Evolutionary conservation across 2,329 filamentous ascomycete species (phyloP).

Genomic region (Pyrenophora seminiperda): DNA sequence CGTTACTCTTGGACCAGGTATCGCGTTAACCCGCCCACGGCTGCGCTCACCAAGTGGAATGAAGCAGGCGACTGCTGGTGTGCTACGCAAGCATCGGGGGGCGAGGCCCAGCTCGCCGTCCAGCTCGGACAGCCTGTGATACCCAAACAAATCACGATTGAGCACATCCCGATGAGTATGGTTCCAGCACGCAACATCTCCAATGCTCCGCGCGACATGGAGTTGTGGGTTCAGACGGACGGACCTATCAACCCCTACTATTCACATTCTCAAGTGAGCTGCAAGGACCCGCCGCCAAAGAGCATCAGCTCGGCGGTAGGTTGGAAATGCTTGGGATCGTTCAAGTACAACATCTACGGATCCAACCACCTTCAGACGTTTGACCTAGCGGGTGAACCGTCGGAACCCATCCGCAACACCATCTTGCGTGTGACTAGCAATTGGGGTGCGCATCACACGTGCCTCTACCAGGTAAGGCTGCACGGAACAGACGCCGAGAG

Average conservation of each 20-base stretch:
- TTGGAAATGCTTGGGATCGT: constrained; percentile 50
- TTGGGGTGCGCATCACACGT: constrained; percentile 53
- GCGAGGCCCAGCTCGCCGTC: constrained; percentile 69
- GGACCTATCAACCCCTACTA: constrained; percentile 31
- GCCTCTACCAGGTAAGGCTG: constrained; percentile 54
- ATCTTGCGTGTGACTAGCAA: constrained; percentile 51
- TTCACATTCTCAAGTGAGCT: constrained; percentile 20
- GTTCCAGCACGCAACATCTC: constrained; percentile 45
- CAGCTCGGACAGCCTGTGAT: constrained; percentile 43
- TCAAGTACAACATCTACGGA: constrained; percentile 50
- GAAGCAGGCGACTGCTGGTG: constrained; percentile 92
- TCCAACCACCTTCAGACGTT: constrained; percentile 52
- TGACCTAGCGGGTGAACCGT: constrained; percentile 38
- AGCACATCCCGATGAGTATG: constrained; percentile 52
- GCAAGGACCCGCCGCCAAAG: constrained; percentile 18
- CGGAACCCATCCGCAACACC: constrained; percentile 39
- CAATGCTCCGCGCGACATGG: constrained; percentile 51
- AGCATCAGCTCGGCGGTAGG: constrained; percentile 8
- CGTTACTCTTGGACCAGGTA: constrained; percentile 23
- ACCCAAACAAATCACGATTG: constrained; percentile 51
- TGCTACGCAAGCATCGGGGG: constrained; percentile 57
- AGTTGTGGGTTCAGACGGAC: constrained; percentile 52
- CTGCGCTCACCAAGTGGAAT: constrained; percentile 71
- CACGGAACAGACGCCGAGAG: constrained; percentile 43
- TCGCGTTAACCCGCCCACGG: constrained; percentile 52